These are phyloP conservation scores for Zizania palustris DNA, from an alignment of 202 grass and related monocot species.

Conservation along the genomic window DNA sequence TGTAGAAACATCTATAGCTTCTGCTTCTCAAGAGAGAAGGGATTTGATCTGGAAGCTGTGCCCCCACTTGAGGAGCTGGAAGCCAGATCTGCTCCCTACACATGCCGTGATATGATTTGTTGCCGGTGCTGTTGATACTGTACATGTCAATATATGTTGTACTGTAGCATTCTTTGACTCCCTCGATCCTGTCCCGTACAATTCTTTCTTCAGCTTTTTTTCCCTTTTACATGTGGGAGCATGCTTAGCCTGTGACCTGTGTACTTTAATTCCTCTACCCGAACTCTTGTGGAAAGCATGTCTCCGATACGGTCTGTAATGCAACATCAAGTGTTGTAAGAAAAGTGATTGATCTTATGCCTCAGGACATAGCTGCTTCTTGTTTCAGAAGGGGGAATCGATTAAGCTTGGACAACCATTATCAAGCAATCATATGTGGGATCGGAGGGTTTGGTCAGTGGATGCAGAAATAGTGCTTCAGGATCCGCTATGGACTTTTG, in stretches of 20 bases:
- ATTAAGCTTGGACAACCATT: too few species aligned
- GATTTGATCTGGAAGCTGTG: constrained; percentile 66
- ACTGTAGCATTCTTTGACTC: constrained; percentile 38
- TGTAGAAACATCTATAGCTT: constrained; percentile 71
- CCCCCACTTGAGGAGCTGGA: constrained; percentile 73
- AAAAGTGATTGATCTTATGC: too few species aligned
- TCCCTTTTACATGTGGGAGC: constrained; percentile 37
- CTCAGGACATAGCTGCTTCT: too few species aligned
- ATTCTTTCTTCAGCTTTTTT: constrained; percentile 12
- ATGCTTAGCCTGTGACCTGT: constrained; percentile 20
- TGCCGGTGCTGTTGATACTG: constrained; percentile 79
- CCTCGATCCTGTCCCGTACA: constrained; percentile 12
- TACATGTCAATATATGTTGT: constrained; percentile 16
- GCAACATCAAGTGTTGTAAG: too few species aligned
- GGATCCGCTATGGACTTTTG: too few species aligned
- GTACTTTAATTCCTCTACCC: neutral
- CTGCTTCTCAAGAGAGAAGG: constrained; percentile 61
- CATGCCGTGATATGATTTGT: constrained; percentile 67
- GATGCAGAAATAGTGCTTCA: too few species aligned
- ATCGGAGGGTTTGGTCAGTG: too few species aligned
- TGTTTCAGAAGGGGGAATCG: too few species aligned
- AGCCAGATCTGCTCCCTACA: constrained; percentile 69
- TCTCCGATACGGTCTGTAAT: neutral
- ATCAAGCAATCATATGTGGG: too few species aligned
- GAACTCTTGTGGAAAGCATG: neutral